A percentile compares a stretch with the other conserved stretches of the same genome.
phyloP scores from a whole-genome alignment of 176 grass and related monocot species.

The Cenchrus fungigraminus region DNA sequence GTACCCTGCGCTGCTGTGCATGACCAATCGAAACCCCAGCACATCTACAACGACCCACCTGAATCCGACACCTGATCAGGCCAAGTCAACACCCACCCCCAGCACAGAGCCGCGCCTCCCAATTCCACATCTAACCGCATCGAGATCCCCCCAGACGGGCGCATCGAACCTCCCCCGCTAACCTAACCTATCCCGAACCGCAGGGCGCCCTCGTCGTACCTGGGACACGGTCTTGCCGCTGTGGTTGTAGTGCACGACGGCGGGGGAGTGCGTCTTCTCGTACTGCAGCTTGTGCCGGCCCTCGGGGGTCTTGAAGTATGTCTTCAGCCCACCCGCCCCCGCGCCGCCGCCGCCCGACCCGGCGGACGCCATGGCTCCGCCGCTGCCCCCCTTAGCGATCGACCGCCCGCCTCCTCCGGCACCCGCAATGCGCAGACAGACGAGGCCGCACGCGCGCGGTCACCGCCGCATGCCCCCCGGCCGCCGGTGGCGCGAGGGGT shows the following conservation, averaged over 20 bases:
- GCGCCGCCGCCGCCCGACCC: conserved; percentile 40
- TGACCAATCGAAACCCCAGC: conserved; percentile 11
- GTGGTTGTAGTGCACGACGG: conserved; percentile 77
- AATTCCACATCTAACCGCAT: conserved; percentile 42
- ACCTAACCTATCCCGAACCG: not conserved
- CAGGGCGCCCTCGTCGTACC: conserved; percentile 33
- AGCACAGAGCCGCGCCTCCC: not conserved
- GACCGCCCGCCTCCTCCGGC: not conserved
- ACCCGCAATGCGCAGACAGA: not conserved
- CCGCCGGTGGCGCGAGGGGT: conserved; percentile 29
- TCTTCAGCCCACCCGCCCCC: conserved; percentile 70
- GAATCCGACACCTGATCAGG: conserved; percentile 28
- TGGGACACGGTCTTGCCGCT: conserved; percentile 83
- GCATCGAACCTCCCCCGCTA: not conserved
- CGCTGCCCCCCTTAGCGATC: conserved; percentile 16
- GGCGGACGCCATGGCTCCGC: conserved; percentile 56
- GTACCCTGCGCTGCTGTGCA: not conserved
- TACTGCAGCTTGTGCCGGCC: conserved; percentile 91
- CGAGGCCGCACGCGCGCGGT: not conserved
- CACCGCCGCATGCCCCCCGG: not conserved
- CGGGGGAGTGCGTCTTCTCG: conserved; percentile 85
- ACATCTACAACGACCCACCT: not conserved
- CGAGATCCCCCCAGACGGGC: conserved; percentile 29
- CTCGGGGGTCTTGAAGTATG: conserved; percentile 94
- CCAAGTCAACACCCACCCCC: conserved; percentile 44